A percentile compares a stretch with the other conserved stretches of the same genome.
Conservation (phyloP, 2,329 filamentous ascomycete genomes). For the Microcera coccophila region DNA sequence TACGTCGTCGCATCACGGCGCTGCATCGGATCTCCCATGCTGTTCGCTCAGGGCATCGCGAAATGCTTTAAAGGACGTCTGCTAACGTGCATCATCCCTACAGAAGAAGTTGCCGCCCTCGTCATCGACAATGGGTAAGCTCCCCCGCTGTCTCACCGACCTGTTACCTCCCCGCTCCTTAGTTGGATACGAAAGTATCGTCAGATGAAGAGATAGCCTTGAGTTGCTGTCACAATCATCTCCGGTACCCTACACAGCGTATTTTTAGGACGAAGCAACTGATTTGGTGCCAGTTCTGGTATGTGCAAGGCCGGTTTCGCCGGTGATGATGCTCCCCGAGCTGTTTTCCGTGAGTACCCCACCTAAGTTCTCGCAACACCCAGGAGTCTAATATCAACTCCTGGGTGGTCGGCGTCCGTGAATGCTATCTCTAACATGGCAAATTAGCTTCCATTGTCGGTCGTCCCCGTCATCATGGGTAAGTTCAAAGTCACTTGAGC, state of each 20-base stretch:
- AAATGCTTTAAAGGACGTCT: slow-evolving; percentile 17
- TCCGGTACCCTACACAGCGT: too few species aligned
- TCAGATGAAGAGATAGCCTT: too few species aligned
- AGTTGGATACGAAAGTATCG: slow-evolving; percentile 14
- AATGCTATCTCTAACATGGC: slow-evolving; percentile 34
- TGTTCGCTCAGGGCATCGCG: slow-evolving; percentile 20
- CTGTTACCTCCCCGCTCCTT: slow-evolving; percentile 24
- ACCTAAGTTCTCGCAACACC: slow-evolving; percentile 23
- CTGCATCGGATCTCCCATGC: slow-evolving; percentile 23
- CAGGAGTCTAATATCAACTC: slow-evolving; percentile 16
- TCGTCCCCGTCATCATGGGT: slow-evolving; percentile 99
- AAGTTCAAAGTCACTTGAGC: slow-evolving; percentile 44
- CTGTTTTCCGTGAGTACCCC: slow-evolving; percentile 93
- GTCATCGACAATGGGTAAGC: slow-evolving; percentile 99
- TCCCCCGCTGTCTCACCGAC: slow-evolving; percentile 39
- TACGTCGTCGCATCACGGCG: slow-evolving; percentile 38
- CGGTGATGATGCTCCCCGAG: slow-evolving; percentile 99
- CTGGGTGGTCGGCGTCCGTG: slow-evolving; percentile 9
- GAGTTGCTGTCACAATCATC: too few species aligned
- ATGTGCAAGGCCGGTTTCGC: slow-evolving; percentile 99
- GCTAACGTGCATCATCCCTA: slow-evolving; percentile 45
- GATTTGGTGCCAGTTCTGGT: slow-evolving; percentile 73
- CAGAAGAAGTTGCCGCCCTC: slow-evolving; percentile 99
- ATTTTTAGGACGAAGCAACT: too few species aligned
- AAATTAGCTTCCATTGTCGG: slow-evolving; percentile 92